Base-by-base conservation (phyloP, 2,329 filamentous ascomycete species). In the Colletotrichum phormii region DNA sequence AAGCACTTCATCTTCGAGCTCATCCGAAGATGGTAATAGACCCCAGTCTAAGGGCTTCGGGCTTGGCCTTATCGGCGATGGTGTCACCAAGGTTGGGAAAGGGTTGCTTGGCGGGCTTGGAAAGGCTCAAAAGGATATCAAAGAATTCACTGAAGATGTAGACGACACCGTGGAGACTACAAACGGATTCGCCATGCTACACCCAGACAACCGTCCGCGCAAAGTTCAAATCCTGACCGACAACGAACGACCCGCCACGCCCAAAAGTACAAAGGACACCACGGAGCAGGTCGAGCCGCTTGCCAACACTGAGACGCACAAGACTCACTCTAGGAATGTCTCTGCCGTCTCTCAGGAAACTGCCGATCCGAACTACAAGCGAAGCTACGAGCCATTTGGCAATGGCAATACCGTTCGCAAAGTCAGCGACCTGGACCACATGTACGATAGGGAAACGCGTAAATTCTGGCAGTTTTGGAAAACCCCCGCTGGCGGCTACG, bases 391-490 rank as follows among this genome's bases (percentile, higher is more conserved):
- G 73, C 76, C 79, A 77, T 76, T 69, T 11, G 66, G 74, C 72
- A 77, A 82, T 42, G 84, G 84, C 15, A 91, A 90, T 76, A 90
- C 88, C 0, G 87, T 88, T 5, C 87, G 89, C 58, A 87, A 86
- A 72, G 77, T 86, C 7, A 82, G 81, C 3, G 85, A 89, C 61
- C 77, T 86, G 51, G 84, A 88, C 3, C 85, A 88, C 12, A 86
- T 89, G 80, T 85, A 86, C 65, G 78, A 82, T 64, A 82, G 82
- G 5, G 84, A 87, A 11, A 81, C 84, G 31, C 80, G 83, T 0
- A 83, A 81, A 53, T 92, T 90, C 84, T 92, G 88, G 83, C 82
- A 92, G 73, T 92, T 92, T 72, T 92, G 90, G 90, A 89, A 90
- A 76, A 87, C 89, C 0, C 90, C 90, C 0, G 81, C 86, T 1